These are phyloP conservation scores for Erysimum cheiri DNA, from an alignment of 441 rosid species.

Conservation along the genomic window DNA sequence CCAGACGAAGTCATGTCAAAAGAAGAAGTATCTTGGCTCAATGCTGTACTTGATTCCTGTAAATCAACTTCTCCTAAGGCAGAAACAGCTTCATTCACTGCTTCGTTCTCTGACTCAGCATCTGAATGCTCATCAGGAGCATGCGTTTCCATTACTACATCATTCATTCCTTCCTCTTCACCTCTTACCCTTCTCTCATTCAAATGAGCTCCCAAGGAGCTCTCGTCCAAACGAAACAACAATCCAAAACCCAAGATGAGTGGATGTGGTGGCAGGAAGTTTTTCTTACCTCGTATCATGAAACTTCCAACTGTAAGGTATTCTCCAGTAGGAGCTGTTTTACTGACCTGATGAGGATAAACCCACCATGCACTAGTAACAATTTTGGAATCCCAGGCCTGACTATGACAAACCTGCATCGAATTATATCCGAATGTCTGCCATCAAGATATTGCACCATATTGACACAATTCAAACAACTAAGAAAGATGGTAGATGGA, in stretches of 20 bases:
- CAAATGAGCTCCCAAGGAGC: conserved; percentile 96
- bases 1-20: conserved; percentile 44
- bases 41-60: conserved; percentile 43
- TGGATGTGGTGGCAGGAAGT: conserved; percentile 97
- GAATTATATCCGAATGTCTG: conserved; percentile 12
- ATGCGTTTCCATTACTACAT: conserved; percentile 57
- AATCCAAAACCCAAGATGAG: conserved; percentile 98
- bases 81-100: conserved; percentile 44
- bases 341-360: conserved; percentile 95
- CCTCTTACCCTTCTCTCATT: conserved; percentile 98
- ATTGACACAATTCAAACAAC: conserved; percentile 9
- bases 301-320: conserved; percentile 98
- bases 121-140: conserved; percentile 62
- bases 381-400: conserved; percentile 98
- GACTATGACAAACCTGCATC: conserved; percentile 93
- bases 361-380: conserved; percentile 99
- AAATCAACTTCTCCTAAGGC: conserved; percentile 41
- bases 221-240: conserved; percentile 97
- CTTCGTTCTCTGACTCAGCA: conserved; percentile 65
- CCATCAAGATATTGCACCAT: conserved; percentile 29
- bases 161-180: conserved; percentile 83
- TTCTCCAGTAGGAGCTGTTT: conserved; percentile 99
- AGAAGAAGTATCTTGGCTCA: conserved; percentile 39
- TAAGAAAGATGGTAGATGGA: conserved; percentile 4
- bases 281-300: conserved; percentile 98